A percentile compares a stretch with the other conserved stretches of the same genome.
Evolutionary conservation across 208 protist genomes (phyloP).

Genomic region (Leishmania gerbilli): DNA sequence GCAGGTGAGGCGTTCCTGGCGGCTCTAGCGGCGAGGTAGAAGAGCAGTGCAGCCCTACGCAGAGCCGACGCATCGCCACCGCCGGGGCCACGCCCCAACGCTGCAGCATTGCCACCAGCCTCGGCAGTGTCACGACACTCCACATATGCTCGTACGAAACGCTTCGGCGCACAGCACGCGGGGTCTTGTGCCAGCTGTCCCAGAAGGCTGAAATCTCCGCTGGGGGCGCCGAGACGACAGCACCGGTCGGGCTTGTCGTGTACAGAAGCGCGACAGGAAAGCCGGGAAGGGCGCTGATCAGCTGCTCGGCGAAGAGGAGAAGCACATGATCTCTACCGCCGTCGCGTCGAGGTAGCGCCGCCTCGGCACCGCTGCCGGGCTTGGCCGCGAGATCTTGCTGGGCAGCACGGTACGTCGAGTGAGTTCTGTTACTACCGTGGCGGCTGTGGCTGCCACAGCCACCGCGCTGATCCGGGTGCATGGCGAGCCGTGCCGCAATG

Average conservation of each 20-base stretch:
- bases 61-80: slow-evolving; percentile 19
- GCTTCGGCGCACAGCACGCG: slow-evolving; percentile 13
- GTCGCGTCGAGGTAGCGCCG: background rate
- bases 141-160: slow-evolving; percentile 36
- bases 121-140: slow-evolving; percentile 45
- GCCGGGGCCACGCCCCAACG: slow-evolving; percentile 40
- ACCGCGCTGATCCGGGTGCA: slow-evolving; percentile 1
- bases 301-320: slow-evolving; percentile 49
- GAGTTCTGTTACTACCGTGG: background rate
- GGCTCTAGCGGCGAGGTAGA: background rate
- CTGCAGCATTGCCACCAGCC: slow-evolving; percentile 48
- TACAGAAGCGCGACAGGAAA: slow-evolving; percentile 42
- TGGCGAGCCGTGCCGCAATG: background rate
- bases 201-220: slow-evolving; percentile 8
- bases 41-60: background rate
- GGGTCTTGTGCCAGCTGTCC: slow-evolving; percentile 31
- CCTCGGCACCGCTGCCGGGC: background rate
- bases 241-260: slow-evolving; percentile 41
- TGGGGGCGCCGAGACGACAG: slow-evolving; percentile 23
- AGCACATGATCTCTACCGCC: slow-evolving; percentile 9
- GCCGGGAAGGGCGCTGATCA: slow-evolving; percentile 25
- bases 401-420: background rate
- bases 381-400: background rate
- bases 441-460: background rate
- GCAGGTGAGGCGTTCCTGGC: background rate